Base-by-base conservation (phyloP, 305 asterid species). In the Solanum hybrid region DNA sequence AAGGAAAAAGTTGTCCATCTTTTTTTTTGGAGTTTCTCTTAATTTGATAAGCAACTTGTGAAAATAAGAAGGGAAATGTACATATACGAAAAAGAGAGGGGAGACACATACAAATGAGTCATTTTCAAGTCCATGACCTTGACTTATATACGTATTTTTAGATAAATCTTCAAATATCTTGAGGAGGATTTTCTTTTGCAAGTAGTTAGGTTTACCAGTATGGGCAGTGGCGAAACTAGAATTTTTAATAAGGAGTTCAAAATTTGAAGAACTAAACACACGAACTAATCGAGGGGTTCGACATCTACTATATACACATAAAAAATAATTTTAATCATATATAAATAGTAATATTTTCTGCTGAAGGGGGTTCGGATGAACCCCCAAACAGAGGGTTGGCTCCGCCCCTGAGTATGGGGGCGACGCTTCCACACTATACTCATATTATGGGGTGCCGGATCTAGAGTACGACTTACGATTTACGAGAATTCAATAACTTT, bases 61-160 rank as follows among this genome's bases (percentile, higher is more conserved):
- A 20, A 61, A 61, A 61, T 61, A 20, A 61, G 72, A 61, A 61
- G 26, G 72, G 70, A 61, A 61, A 61, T 61, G 24, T 61, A 20
- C 26, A 61, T 61, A 61, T 61, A 61, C n/a, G 90, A 87, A 10
- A 89, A 13, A 7, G 89, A 89, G 37, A 61, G 79, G 88, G 45
- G 11, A 36, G 78, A 29, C 24, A 29, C 22, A 24, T 38, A 87
- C 82, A 87, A 72, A 57, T 57, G 24, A 57, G 90, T 89, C 90
- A 37, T 38, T 91, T 89, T 91, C 91, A 82, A 11, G 89, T 77
- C 89, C 90, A 81, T 87, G 57, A n/a, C 73, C 33, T 12, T 75
- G 79, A 29, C 73, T 61, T 82, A 79, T 20, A 79, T 22, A 5
- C 77, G 17, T 75, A 57, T 31, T 87, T 51, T 34, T 41, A 32